Conservation (phyloP, 1,139 yeast species). For the Magnusiomyces paraingens region DNA sequence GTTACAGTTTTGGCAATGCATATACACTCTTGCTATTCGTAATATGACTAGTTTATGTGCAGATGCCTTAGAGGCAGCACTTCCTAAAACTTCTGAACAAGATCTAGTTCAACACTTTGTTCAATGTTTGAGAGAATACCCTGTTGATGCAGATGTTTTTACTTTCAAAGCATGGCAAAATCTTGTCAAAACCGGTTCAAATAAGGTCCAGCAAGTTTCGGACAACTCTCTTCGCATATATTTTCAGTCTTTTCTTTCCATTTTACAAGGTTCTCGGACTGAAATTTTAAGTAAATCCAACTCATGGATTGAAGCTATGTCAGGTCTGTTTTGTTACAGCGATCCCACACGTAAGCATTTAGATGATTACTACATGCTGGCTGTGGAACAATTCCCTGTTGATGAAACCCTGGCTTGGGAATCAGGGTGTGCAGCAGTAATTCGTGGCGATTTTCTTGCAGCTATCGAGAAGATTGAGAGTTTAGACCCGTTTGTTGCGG, state of each 20-base stretch:
- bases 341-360: conserved; percentile 47
- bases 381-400: conserved; percentile 34
- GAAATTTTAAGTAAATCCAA: conserved; percentile 44
- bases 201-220: conserved; percentile 9
- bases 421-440: conserved; percentile 51
- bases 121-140: conserved; percentile 21
- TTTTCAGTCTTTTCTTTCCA: conserved; percentile 18
- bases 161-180: conserved; percentile 26
- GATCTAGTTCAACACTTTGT: conserved; percentile 20
- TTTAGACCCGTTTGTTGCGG: conserved; percentile 61
- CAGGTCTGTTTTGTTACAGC: conserved; percentile 56
- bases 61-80: conserved; percentile 17
- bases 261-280: conserved; percentile 46
- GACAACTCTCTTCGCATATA: conserved; percentile 15
- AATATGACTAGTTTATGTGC: conserved; percentile 54
- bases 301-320: conserved; percentile 67
- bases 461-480: conserved; percentile 57
- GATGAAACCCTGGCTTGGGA: conserved; percentile 48
- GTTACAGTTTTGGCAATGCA: conserved; percentile 51
- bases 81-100: conserved; percentile 12
- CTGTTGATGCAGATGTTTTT: conserved; percentile 16
- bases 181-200: conserved; percentile 17
- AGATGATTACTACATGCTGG: conserved; percentile 37
- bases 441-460: conserved; percentile 52
- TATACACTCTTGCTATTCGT: conserved; percentile 52